Conservation (phyloP, 2,329 filamentous ascomycete genomes). For the Fonsecaea pedrosoi region DNA sequence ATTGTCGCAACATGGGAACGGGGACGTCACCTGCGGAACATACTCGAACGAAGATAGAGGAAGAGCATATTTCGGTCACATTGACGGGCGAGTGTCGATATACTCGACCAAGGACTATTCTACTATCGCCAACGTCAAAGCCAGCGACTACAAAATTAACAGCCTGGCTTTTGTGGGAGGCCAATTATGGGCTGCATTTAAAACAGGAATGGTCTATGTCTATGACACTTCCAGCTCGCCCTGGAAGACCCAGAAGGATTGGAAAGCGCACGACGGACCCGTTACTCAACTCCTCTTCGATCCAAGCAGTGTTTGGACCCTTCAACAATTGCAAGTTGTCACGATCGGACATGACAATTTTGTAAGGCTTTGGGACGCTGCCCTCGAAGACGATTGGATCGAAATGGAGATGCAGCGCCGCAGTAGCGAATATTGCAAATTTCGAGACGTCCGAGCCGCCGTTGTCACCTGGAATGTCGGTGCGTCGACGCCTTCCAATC, state of each 20-base stretch:
- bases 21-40: conserved; percentile 86
- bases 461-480: conserved; percentile 97
- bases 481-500: conserved; percentile 85
- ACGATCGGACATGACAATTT: conserved; percentile 87
- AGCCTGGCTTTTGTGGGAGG: conserved; percentile 79
- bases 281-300: conserved; percentile 80
- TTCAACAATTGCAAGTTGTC: conserved; percentile 82
- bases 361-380: conserved; percentile 86
- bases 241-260: conserved; percentile 92
- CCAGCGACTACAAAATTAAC: conserved; percentile 96
- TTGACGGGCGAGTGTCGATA: conserved; percentile 92
- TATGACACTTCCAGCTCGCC: conserved; percentile 85
- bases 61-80: conserved; percentile 87
- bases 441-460: conserved; percentile 78
- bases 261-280: conserved; percentile 86
- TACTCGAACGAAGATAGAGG: conserved; percentile 75
- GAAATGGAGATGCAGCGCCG: conserved; percentile 84
- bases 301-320: conserved; percentile 79
- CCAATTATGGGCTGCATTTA: conserved; percentile 91
- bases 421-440: conserved; percentile 82
- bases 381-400: conserved; percentile 94
- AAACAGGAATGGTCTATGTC: conserved; percentile 89
- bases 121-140: conserved; percentile 79
- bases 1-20: conserved; percentile 73
- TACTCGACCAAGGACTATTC: conserved; percentile 79